Percentiles rank a stretch among this genome's conserved stretches.
Evolutionary conservation across 2,329 filamentous ascomycete genomes (phyloP).

Genomic region (Trichoderma simmonsii): DNA sequence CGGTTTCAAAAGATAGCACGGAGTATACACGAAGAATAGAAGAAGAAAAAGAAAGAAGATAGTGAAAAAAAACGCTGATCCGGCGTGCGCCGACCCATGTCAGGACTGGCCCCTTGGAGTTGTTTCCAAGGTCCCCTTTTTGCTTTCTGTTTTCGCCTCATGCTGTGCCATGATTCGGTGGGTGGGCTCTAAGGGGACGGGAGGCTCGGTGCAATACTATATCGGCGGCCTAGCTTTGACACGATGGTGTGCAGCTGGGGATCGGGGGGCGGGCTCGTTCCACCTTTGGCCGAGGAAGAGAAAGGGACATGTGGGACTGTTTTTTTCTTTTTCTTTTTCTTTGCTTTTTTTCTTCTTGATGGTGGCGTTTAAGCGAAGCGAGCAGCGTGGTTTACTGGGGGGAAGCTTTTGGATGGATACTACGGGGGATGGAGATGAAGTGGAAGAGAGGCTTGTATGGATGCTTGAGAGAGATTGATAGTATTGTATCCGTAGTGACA

Average conservation of each 20-base stretch:
- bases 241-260: conserved; percentile 1
- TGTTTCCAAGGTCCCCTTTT: background rate
- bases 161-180: background rate
- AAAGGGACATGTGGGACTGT: background rate
- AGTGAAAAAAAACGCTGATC: background rate
- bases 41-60: background rate
- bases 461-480: background rate
- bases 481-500: background rate
- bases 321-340: background rate
- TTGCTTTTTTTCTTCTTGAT: background rate
- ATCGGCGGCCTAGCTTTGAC: background rate
- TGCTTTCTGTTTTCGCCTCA: background rate
- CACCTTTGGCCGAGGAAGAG: background rate
- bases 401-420: background rate
- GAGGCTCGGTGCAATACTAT: background rate
- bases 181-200: background rate
- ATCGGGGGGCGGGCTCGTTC: background rate
- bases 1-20: background rate
- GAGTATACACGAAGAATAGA: background rate
- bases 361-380: background rate
- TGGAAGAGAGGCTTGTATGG: background rate
- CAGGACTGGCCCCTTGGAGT: background rate
- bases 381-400: background rate
- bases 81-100: background rate
- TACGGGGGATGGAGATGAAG: background rate